Evolutionary conservation across 352 stramenopile genomes (phyloP), one percentile per base, ranked within the genome.

Genomic region (Phytophthora melonis): DNA sequence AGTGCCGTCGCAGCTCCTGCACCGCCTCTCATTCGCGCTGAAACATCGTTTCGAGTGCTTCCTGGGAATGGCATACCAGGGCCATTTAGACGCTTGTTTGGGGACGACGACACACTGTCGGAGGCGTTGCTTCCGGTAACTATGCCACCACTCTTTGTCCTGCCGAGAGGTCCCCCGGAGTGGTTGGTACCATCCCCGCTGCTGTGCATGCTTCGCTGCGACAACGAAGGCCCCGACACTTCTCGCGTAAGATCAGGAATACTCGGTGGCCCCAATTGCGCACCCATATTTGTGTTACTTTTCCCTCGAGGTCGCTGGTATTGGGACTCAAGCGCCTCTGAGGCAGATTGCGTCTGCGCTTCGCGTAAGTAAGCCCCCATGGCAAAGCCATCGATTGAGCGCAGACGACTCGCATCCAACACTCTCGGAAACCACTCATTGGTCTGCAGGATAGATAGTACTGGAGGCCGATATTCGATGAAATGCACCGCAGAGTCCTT

Each of bases 1-100:
- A 95, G 67, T 6, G 89, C 89, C 49, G 89, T 95, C 1, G 87
- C 79, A 36, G 89, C 89, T 32, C 80, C 86, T 23, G 80, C 69
- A 61, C 76, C 85, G 0, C 62, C 77, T 53, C 86, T 79, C 66
- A 93, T 82, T 54, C 85, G 76, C 53, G 57, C n/a, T 41, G 74
- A 27, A 18, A 47, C 45, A 4, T 67, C 73, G 41, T 49, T 74
- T 27, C 57, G 39, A 52, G 77, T 79, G 2, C 59, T 63, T 34
- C 75, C 57, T 11, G 74, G 54, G 47, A 71, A 81, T 43, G 58
- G 78, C n/a, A 66, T 63, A 5, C 57, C 68, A 34, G 63, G 58
- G 18, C 66, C 63, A 8, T 50, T 54, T 8, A 79, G 53, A 64
- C 84, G 75, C 53, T 90, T 93, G 9, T 71, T 88, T 53, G 86